These are phyloP conservation scores for Pythium aristosporum DNA, from an alignment of 352 stramenopile species.

Conservation along the genomic window DNA sequence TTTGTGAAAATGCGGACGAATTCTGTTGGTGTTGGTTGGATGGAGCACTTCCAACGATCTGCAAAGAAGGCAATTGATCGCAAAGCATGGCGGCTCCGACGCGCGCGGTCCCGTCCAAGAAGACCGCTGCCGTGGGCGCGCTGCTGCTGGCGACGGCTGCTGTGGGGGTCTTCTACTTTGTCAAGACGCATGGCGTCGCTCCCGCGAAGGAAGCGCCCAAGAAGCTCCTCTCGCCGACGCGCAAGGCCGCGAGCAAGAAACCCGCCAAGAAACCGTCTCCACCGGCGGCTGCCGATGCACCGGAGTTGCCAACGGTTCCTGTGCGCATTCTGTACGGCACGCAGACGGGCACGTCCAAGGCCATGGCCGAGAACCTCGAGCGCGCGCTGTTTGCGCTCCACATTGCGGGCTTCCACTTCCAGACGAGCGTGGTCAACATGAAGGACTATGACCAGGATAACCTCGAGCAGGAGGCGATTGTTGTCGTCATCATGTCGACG, in stretches of 20 bases:
- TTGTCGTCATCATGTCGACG: conserved; percentile 85
- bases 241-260: conserved; percentile 19
- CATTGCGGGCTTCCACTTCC: conserved; percentile 77
- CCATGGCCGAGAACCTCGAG: conserved; percentile 71
- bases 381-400: conserved; percentile 81
- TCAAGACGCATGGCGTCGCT: conserved; percentile 22
- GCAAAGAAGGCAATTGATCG: not conserved
- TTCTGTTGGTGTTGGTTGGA: conserved; percentile 24
- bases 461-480: conserved; percentile 82
- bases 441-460: conserved; percentile 91
- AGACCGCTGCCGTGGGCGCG: conserved; percentile 38
- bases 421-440: conserved; percentile 83
- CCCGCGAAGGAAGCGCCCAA: conserved; percentile 18
- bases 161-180: conserved; percentile 46
- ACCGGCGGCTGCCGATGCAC: not conserved
- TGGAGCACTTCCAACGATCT: conserved; percentile 15
- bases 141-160: conserved; percentile 48
- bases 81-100: conserved; percentile 25
- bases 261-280: conserved; percentile 10
- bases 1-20: not conserved
- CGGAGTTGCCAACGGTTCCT: conserved; percentile 38
- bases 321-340: conserved; percentile 87
- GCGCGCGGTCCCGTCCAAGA: conserved; percentile 9
- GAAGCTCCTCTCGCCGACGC: conserved; percentile 8
- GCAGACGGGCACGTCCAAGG: conserved; percentile 82